Conservation (phyloP, 208 protist genomes). For the Angomonas desouzai region DNA sequence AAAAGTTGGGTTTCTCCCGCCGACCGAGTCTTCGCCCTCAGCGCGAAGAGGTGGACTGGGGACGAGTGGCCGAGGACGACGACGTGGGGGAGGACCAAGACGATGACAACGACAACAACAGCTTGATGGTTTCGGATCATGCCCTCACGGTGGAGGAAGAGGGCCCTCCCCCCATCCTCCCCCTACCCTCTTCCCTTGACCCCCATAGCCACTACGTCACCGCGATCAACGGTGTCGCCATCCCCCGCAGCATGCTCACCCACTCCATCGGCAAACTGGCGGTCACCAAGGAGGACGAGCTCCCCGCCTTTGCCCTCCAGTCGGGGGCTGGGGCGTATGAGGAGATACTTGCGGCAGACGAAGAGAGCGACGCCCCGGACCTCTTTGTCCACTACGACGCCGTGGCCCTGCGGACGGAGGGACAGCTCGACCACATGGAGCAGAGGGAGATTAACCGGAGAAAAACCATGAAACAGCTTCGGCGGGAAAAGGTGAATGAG, state of each 20-base stretch:
- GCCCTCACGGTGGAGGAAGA: not conserved
- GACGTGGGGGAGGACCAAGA: constrained; percentile 2
- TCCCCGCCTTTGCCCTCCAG: constrained; percentile 56
- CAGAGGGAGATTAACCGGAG: constrained; percentile 14
- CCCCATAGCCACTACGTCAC: constrained; percentile 36
- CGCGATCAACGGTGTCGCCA: constrained; percentile 72
- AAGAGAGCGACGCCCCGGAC: constrained; percentile 18
- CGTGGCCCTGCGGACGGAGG: constrained; percentile 35
- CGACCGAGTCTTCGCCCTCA: not conserved
- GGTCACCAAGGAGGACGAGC: constrained; percentile 54
- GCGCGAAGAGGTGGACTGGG: not conserved
- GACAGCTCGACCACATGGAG: constrained; percentile 20
- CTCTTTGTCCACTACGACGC: constrained; percentile 41
- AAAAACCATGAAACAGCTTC: constrained; percentile 36
- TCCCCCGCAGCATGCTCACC: constrained; percentile 72
- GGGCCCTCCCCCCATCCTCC: not conserved
- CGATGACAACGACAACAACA: too few species aligned
- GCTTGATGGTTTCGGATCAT: too few species aligned
- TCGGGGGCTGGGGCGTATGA: constrained; percentile 73
- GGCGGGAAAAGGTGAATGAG: constrained; percentile 43
- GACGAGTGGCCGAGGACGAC: not conserved
- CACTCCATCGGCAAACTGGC: constrained; percentile 56
- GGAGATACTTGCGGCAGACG: constrained; percentile 37
- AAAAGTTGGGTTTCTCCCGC: not conserved
- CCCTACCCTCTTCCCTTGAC: constrained; percentile 39